Base-by-base conservation (phyloP, 257 asterid genomes). In the Nemophila menziesii region DNA sequence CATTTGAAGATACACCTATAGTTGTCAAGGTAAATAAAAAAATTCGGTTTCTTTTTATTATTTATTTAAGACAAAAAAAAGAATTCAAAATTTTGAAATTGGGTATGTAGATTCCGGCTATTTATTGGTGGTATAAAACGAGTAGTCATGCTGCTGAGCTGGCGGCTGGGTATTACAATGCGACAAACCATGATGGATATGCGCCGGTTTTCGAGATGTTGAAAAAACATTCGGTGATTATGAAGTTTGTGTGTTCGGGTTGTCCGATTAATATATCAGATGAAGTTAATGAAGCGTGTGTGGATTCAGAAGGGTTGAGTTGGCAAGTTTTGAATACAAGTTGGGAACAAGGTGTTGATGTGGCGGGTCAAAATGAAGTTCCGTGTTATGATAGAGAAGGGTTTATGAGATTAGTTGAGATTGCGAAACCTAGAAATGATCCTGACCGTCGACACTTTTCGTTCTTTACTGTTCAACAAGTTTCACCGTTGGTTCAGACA, bases 111-210 rank as follows among this genome's bases (percentile, higher is more conserved):
- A 52, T 80, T 71, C 84, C 93, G 18, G 68, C 79, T 22, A 60
- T 77, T 22, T 56, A 66, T 66, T 80, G 93, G 93, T 80, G 89
- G 93, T 80, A 74, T 56, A 74, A 68, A 67, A 71, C 82, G 12
- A 47, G 68, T 18, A 80, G 93, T 62, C 93, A 80, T 57, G 82
- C 93, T 27, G 82, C 89, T 10, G 89, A 80, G 67, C 80, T 80
- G 57, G 77, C 93, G 3, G 78, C 89, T 55, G 93, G 93, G 44
- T 80, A 66, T 49, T 60, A 62, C 42, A 80, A 80, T 68, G 63
- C 82, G 16, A 57, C 70, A 7, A 71, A 80, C 62, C 79, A 56
- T 51, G 82, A 80, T 29, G 89, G 93, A 13, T 80, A 77, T 55
- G 66, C 82, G 37, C 61, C 44, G 24, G 43, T 80, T 44, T 71